Evolutionary conservation across 1,139 yeast species (phyloP).

Genomic region (Candida buenavistaensis): DNA sequence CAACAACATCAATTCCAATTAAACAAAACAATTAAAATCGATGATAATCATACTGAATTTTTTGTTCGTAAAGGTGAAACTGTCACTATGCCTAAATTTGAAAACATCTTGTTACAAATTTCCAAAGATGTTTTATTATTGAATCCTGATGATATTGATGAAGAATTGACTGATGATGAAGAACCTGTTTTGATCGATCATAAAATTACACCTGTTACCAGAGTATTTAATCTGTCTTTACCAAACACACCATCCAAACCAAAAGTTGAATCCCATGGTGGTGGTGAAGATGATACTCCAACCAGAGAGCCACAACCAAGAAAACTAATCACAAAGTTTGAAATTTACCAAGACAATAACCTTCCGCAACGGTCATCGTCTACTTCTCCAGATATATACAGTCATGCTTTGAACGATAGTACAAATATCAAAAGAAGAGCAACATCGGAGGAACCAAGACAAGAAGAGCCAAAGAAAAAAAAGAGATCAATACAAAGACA

Average conservation of each 20-base stretch:
- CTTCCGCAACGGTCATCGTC: slow-evolving; percentile 10
- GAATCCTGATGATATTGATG: slow-evolving; percentile 48
- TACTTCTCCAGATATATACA: slow-evolving; percentile 8
- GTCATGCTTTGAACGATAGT: slow-evolving; percentile 20
- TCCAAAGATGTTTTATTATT: slow-evolving; percentile 59
- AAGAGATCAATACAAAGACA: slow-evolving; percentile 5
- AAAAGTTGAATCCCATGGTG: slow-evolving; percentile 6
- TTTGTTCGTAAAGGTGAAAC: slow-evolving; percentile 54
- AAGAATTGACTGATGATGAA: slow-evolving; percentile 25
- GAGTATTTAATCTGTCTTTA: slow-evolving; percentile 3
- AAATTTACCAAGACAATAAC: slow-evolving; percentile 11
- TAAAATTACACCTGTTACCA: slow-evolving; percentile 6
- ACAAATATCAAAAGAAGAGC: slow-evolving; percentile 28
- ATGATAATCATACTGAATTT: slow-evolving; percentile 54
- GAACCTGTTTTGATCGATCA: slow-evolving; percentile 21
- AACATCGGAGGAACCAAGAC: slow-evolving; percentile 29
- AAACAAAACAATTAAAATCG: slow-evolving; percentile 42
- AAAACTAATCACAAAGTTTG: slow-evolving; percentile 2
- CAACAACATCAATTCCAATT: slow-evolving; percentile 14
- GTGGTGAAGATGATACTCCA: slow-evolving; percentile 12
- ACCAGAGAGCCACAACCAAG: slow-evolving; percentile 9
- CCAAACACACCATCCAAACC: slow-evolving; percentile 16
- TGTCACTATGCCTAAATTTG: slow-evolving; percentile 53
- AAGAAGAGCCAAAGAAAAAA: slow-evolving; percentile 5
- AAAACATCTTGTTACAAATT: slow-evolving; percentile 61